Conservation (phyloP, 306 rosid genomes). For the Adenanthera pavonina region DNA sequence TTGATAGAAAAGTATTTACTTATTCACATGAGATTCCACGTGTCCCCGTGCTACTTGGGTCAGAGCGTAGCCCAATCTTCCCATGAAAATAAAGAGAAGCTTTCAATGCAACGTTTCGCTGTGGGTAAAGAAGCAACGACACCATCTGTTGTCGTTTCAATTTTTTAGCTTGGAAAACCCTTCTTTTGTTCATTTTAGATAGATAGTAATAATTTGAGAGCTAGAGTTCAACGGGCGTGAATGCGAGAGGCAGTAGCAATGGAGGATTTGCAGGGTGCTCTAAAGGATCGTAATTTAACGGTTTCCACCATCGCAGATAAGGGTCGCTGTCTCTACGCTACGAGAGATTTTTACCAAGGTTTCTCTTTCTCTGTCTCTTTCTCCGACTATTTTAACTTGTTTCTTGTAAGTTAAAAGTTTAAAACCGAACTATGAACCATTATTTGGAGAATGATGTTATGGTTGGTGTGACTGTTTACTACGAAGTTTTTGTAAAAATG, state of each 20-base stretch:
- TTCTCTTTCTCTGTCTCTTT: slow-evolving; percentile 5
- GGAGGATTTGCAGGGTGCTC: slow-evolving; percentile 67
- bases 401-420: not conserved
- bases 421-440: not conserved
- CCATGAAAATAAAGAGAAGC: too few species aligned
- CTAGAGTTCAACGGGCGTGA: not conserved
- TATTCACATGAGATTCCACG: too few species aligned
- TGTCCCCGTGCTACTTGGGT: too few species aligned
- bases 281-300: slow-evolving; percentile 45
- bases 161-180: too few species aligned
- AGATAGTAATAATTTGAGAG: too few species aligned
- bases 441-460: not conserved
- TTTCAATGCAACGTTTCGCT: too few species aligned
- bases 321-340: slow-evolving; percentile 76
- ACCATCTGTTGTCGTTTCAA: too few species aligned
- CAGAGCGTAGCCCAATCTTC: too few species aligned
- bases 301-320: slow-evolving; percentile 62
- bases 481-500: not conserved
- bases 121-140: too few species aligned
- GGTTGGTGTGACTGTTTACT: not conserved
- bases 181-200: too few species aligned
- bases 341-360: slow-evolving; percentile 74
- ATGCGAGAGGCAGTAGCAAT: slow-evolving; percentile 36
- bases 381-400: not conserved
- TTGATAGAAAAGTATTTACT: too few species aligned